Percentiles rank a stretch among this genome's conserved stretches.
Evolutionary conservation across 176 grass and related monocot species (phyloP).

Genomic region (Aegilops longissima): DNA sequence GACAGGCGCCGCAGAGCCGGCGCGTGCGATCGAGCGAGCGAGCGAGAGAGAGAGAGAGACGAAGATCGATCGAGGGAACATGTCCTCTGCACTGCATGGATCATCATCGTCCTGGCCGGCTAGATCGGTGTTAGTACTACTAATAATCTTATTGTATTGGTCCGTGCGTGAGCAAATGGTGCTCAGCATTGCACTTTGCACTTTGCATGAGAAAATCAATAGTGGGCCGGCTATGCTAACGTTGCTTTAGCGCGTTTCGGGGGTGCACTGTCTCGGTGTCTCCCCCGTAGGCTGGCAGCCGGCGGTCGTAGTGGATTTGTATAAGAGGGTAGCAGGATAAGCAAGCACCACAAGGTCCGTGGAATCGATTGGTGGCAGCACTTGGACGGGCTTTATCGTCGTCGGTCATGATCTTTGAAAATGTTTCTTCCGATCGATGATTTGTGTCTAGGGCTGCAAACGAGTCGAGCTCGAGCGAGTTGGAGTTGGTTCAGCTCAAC

Average conservation of each 20-base stretch:
- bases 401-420: neutral
- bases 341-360: neutral
- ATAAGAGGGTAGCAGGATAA: conserved; percentile 3
- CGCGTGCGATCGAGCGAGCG: neutral
- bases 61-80: conserved; percentile 2
- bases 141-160: neutral
- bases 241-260: conserved; percentile 37
- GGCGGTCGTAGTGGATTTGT: conserved; percentile 29
- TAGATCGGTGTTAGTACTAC: neutral
- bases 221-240: neutral
- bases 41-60: neutral
- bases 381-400: neutral
- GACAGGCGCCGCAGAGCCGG: conserved; percentile 34
- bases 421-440: neutral
- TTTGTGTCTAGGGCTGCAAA: no score
- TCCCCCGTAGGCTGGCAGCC: neutral
- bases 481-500: no score
- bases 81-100: conserved; percentile 31
- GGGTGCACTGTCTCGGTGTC: conserved; percentile 43
- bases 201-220: conserved; percentile 13
- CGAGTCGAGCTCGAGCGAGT: no score
- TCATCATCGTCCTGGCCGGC: neutral
- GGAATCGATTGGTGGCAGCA: neutral
- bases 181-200: neutral
- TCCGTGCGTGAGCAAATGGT: neutral